A percentile compares a stretch with the other conserved stretches of the same genome.
Evolutionary conservation across 495 filamentous ascomycete genomes (phyloP).

Genomic region (Penicillium arizonense): DNA sequence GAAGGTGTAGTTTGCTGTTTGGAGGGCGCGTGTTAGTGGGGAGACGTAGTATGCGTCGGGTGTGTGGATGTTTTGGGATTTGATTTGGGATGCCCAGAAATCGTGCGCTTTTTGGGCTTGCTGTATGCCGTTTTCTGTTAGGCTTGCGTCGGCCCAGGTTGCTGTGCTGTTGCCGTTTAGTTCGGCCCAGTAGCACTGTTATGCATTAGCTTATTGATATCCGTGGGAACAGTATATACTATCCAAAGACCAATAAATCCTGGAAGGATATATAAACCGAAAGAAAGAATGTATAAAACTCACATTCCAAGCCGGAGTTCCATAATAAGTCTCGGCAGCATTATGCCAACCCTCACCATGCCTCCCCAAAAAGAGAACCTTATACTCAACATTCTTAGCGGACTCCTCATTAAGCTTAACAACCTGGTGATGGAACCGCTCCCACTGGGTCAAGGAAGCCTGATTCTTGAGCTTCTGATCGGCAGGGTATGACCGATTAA

Average conservation of each 20-base stretch:
- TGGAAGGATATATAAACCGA: no score
- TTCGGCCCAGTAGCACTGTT: conserved; percentile 70
- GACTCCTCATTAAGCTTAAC: conserved; percentile 50
- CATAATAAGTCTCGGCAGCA: conserved; percentile 62
- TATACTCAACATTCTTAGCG: conserved; percentile 53
- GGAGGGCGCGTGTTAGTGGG: conserved; percentile 65
- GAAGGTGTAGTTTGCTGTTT: conserved; percentile 65
- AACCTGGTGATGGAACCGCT: conserved; percentile 61
- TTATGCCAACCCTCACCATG: conserved; percentile 74
- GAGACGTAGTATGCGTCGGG: conserved; percentile 67
- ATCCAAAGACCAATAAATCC: no score
- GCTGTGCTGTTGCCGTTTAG: conserved; percentile 64
- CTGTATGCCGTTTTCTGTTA: conserved; percentile 56
- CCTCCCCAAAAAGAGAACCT: conserved; percentile 66
- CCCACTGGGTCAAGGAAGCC: conserved; percentile 59
- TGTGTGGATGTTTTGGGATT: conserved; percentile 54
- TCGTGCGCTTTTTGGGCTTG: conserved; percentile 62
- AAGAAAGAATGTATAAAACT: conserved; percentile 13
- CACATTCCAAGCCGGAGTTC: conserved; percentile 67
- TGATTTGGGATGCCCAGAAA: conserved; percentile 61
- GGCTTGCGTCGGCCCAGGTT: conserved; percentile 67
- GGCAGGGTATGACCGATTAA: conserved; percentile 55
- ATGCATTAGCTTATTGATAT: neutral
- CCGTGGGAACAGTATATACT: no score
- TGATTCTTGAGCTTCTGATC: conserved; percentile 37